Evolutionary conservation across 176 grass and related monocot species (phyloP).

Genomic region (Aegilops tauschii): DNA sequence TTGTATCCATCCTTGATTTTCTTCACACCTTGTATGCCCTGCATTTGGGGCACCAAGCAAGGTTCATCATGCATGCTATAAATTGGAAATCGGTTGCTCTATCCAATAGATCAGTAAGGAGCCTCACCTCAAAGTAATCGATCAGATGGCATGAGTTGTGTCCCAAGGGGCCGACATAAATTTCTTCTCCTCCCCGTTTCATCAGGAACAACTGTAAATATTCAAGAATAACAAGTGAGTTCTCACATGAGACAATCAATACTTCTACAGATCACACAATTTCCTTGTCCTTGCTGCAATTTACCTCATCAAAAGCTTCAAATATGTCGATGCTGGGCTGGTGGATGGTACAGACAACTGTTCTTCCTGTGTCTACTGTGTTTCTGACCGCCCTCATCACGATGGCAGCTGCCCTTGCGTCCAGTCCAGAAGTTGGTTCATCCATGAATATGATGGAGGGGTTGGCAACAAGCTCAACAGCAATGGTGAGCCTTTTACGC

Average conservation of each 20-base stretch:
- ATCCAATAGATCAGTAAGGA: conserved; percentile 2
- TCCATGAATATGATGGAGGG: conserved; percentile 99
- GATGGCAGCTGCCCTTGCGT: conserved; percentile 91
- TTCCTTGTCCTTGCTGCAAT: conserved; percentile 11
- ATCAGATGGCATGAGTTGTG: conserved; percentile 77
- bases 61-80: conserved; percentile 13
- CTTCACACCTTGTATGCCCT: conserved; percentile 75
- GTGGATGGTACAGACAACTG: conserved; percentile 93
- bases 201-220: conserved; percentile 80
- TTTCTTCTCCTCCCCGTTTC: conserved; percentile 95
- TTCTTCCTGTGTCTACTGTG: conserved; percentile 84
- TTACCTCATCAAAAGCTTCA: conserved; percentile 92
- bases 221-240: conserved; percentile 33
- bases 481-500: conserved; percentile 87
- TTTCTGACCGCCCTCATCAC: conserved; percentile 94
- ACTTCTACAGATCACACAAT: neutral
- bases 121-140: conserved; percentile 77
- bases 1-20: conserved; percentile 94
- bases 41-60: conserved; percentile 18
- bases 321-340: conserved; percentile 97
- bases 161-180: conserved; percentile 80
- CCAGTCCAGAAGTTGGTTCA: conserved; percentile 84
- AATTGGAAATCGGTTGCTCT: conserved; percentile 2
- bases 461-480: conserved; percentile 89
- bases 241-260: neutral